Evolutionary conservation across 2,329 filamentous ascomycete genomes (phyloP).

Genomic region (Apiospora pterosperma): DNA sequence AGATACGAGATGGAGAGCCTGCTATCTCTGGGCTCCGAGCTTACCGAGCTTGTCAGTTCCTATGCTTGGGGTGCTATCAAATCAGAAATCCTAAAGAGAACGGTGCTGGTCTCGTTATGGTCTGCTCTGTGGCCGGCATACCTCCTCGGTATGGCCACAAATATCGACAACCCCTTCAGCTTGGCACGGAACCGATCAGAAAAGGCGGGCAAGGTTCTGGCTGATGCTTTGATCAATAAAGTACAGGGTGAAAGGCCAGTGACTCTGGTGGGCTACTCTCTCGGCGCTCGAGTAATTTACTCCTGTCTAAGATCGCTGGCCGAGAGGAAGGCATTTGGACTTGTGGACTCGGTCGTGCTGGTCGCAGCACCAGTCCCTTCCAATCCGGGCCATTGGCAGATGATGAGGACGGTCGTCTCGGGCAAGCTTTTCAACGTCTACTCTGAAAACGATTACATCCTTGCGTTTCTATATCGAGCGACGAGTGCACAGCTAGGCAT

Average conservation of each 20-base stretch:
- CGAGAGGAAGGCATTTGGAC: conserved; percentile 62
- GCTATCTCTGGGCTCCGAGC: conserved; percentile 69
- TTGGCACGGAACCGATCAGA: conserved; percentile 74
- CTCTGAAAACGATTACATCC: conserved; percentile 81
- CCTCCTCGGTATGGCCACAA: conserved; percentile 61
- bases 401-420: conserved; percentile 31
- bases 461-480: conserved; percentile 83
- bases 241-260: conserved; percentile 68
- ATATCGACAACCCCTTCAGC: conserved; percentile 79
- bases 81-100: conserved; percentile 69
- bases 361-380: conserved; percentile 80
- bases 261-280: conserved; percentile 63
- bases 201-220: conserved; percentile 72
- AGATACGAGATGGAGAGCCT: conserved; percentile 79
- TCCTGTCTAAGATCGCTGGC: conserved; percentile 63
- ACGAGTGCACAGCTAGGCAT: conserved; percentile 80
- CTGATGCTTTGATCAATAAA: conserved; percentile 64
- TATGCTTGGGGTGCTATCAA: conserved; percentile 74
- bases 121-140: conserved; percentile 68
- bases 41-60: conserved; percentile 68
- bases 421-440: conserved; percentile 86
- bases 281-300: conserved; percentile 67
- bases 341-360: conserved; percentile 62
- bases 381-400: conserved; percentile 55
- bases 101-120: conserved; percentile 65